Evolutionary conservation across 495 filamentous ascomycete genomes (phyloP).

Genomic region (Hypoxylon perforatum): DNA sequence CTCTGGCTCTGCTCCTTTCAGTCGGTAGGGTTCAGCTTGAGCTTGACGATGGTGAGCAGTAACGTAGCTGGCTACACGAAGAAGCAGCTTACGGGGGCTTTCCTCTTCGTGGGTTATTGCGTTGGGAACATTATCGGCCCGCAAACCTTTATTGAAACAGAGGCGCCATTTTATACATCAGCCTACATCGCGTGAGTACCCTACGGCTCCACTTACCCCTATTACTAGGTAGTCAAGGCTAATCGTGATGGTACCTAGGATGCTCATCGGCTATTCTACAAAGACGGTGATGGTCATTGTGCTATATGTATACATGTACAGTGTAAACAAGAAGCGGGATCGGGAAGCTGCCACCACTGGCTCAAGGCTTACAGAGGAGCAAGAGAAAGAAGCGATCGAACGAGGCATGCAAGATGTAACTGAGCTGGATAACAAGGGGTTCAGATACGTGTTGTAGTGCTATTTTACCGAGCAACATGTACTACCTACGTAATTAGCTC

Average conservation of each 20-base stretch:
- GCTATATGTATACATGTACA: conserved; percentile 65
- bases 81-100: conserved; percentile 64
- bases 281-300: conserved; percentile 60
- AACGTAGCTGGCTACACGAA: conserved; percentile 69
- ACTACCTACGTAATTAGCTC: not conserved
- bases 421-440: conserved; percentile 66
- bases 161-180: conserved; percentile 64
- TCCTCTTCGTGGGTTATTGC: conserved; percentile 65
- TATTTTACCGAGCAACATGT: not conserved
- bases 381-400: conserved; percentile 62
- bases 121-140: conserved; percentile 68
- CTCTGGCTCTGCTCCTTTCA: conserved; percentile 56
- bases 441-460: conserved; percentile 61
- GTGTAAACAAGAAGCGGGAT: conserved; percentile 65
- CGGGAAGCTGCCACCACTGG: conserved; percentile 50
- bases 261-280: conserved; percentile 63
- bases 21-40: conserved; percentile 56
- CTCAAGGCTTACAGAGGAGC: conserved; percentile 41
- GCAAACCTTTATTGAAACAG: conserved; percentile 63
- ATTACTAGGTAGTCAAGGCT: not conserved
- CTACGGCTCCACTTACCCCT: not conserved
- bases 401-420: conserved; percentile 67
- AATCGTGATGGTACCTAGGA: conserved; percentile 36
- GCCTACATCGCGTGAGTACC: conserved; percentile 62
- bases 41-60: conserved; percentile 52